Evolutionary conservation across 257 asterid species (phyloP).

Genomic region (Haberlea rhodopensis): DNA sequence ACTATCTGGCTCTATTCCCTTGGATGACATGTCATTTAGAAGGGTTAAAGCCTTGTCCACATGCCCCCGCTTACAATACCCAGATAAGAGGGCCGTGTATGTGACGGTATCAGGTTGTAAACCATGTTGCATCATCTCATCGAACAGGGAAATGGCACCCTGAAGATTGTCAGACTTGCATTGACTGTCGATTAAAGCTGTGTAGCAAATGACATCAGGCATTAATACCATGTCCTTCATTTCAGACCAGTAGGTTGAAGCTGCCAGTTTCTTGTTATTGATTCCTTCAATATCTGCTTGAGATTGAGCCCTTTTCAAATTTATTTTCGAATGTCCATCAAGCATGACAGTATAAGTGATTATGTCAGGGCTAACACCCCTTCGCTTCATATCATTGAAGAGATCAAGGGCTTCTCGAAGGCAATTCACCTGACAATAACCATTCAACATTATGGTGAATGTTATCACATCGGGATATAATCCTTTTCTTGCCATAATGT

Average conservation of each 20-base stretch:
- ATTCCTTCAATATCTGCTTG: conserved; percentile 22
- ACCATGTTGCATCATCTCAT: conserved; percentile 62
- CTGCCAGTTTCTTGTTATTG: conserved; percentile 25
- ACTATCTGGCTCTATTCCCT: conserved; percentile 53
- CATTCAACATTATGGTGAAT: conserved; percentile 73
- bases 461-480: conserved; percentile 56
- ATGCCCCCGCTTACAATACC: conserved; percentile 58
- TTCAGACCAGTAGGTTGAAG: conserved; percentile 36
- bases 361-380: conserved; percentile 68
- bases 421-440: conserved; percentile 60
- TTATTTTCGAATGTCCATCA: conserved; percentile 55
- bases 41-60: conserved; percentile 49
- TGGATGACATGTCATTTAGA: conserved; percentile 46
- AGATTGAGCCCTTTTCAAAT: conserved; percentile 26
- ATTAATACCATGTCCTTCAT: conserved; percentile 49
- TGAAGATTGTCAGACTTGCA: conserved; percentile 65
- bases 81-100: conserved; percentile 68
- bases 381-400: conserved; percentile 57
- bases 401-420: conserved; percentile 53
- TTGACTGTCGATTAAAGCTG: conserved; percentile 61
- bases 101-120: conserved; percentile 57
- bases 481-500: conserved; percentile 46
- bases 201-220: conserved; percentile 65
- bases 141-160: conserved; percentile 60
- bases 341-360: conserved; percentile 65